Evolutionary conservation across 129 eudicot genomes (phyloP), one percentile per base, ranked within the genome.

Genomic region (Ambrosia artemisiifolia): DNA sequence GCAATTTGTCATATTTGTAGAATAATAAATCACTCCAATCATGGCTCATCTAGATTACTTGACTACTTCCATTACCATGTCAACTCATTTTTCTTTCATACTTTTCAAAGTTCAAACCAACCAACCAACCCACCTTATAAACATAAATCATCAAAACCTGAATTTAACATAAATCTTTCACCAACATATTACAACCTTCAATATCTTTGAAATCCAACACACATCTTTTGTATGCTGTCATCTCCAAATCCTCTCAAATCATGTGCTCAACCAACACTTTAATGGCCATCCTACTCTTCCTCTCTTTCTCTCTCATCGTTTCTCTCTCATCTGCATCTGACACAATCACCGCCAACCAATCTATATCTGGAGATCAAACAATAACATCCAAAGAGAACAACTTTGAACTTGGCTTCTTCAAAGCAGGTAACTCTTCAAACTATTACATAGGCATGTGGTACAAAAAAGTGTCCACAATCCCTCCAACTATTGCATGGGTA

Each of bases 381-480:
- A 55, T 85, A 32, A 12, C 44, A 61, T 81, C 84, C 4, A 18
- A 54, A 14, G 77, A 48, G 30, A 78, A 69, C 12, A 63, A 46
- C 16, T 85, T 85, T 10, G 79, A 67, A 44, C 35, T 81, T 16
- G 86, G 89, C 10, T 85, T 85, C 67, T 85, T 81, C 79, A 70
- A 70, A 53, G 80, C 86, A 74, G 86, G 86, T 74, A 78, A 82
- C 11, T 78, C 86, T 48, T 75, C 85, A 42, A 76, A 76, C 42
- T 79, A 63, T 63, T 86, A 86, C 73, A 47, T 85, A 18, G 84
- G 90, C 20, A 82, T 72, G n/a, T 82, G 87, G 90, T 82, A 79
- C 17, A 72, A 63, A 6, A 71, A 72, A 0, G 36, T 82, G 2
- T 1, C 50, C 1, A 49, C 62, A 33, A 2, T 3, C 16, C 43